phyloP scores from a whole-genome alignment of 2,329 filamentous ascomycete genomes.

The Fusarium subtropicale region DNA sequence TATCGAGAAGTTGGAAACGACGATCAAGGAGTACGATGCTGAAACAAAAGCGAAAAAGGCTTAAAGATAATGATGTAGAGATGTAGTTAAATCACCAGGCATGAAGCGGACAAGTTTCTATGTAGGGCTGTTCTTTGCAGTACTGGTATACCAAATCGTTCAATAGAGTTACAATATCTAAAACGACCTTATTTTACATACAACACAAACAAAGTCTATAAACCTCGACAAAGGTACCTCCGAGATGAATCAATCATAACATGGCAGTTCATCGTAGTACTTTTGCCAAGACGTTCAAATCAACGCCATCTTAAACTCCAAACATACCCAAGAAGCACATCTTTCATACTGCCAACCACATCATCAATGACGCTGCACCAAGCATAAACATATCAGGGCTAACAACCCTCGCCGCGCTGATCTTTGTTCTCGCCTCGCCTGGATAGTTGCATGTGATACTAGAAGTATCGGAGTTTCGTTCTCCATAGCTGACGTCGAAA shows the following conservation, averaged over 20 bases:
- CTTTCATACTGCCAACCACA: slow-evolving; percentile 37
- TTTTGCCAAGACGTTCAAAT: slow-evolving; percentile 6
- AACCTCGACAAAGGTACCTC: neutral
- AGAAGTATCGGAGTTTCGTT: slow-evolving; percentile 39
- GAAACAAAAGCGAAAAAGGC: slow-evolving; percentile 38
- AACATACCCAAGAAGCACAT: slow-evolving; percentile 11
- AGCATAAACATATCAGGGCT: slow-evolving; percentile 36
- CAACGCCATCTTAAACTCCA: slow-evolving; percentile 21
- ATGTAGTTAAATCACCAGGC: neutral
- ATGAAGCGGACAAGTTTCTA: neutral
- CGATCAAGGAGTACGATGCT: slow-evolving; percentile 52
- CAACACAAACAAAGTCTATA: neutral
- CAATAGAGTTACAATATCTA: neutral
- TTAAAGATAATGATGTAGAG: neutral
- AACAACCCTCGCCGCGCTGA: slow-evolving; percentile 28
- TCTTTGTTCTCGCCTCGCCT: slow-evolving; percentile 51
- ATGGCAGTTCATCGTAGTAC: neutral
- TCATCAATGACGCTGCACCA: slow-evolving; percentile 27
- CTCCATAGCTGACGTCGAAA: slow-evolving; percentile 54
- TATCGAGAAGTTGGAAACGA: slow-evolving; percentile 54
- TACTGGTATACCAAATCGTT: slow-evolving; percentile 1
- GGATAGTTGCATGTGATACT: slow-evolving; percentile 55
- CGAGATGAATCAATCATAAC: neutral
- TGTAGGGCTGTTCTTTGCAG: neutral
- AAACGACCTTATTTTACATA: neutral